Percentiles rank a stretch among this genome's conserved stretches.
Evolutionary conservation across 192 early-diverging fungal species (phyloP).

Genomic region (Dimargaris verticillata): DNA sequence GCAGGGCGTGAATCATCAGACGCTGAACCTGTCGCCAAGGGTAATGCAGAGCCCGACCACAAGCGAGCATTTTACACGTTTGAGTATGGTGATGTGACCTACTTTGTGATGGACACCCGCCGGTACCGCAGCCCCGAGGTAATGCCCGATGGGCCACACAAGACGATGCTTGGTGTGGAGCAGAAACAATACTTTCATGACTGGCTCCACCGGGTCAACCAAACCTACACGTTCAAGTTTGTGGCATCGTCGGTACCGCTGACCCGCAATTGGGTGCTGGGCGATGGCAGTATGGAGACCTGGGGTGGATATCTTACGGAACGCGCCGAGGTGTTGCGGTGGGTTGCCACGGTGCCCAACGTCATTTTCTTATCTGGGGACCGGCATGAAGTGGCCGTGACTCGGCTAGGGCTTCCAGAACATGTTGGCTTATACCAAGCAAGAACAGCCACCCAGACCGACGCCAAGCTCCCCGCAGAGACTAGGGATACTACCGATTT

Average conservation of each 20-base stretch:
- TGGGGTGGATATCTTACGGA: constrained; percentile 32
- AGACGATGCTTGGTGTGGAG: constrained; percentile 6
- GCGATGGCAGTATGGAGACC: constrained; percentile 25
- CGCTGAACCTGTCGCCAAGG: neutral
- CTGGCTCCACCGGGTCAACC: constrained; percentile 27
- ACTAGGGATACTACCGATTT: neutral
- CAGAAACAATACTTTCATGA: constrained; percentile 24
- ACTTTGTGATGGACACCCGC: constrained; percentile 2
- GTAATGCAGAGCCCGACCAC: neutral
- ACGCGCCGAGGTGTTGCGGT: constrained; percentile 22
- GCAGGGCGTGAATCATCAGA: too few species aligned
- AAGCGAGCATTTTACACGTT: neutral
- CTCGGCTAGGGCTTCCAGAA: constrained; percentile 11
- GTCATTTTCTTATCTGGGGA: constrained; percentile 30
- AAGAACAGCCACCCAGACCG: neutral
- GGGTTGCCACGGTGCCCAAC: constrained; percentile 22
- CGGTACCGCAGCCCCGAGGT: neutral
- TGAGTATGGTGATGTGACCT: neutral
- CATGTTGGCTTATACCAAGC: neutral
- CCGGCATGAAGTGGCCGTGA: constrained; percentile 31
- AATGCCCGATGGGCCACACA: neutral
- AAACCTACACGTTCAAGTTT: constrained; percentile 30
- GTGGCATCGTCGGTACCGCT: constrained; percentile 29
- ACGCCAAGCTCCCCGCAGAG: neutral
- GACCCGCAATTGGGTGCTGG: constrained; percentile 24